Evolutionary conservation across 2,329 filamentous ascomycete genomes (phyloP).

Genomic region (Exophiala phaeomuriformis): DNA sequence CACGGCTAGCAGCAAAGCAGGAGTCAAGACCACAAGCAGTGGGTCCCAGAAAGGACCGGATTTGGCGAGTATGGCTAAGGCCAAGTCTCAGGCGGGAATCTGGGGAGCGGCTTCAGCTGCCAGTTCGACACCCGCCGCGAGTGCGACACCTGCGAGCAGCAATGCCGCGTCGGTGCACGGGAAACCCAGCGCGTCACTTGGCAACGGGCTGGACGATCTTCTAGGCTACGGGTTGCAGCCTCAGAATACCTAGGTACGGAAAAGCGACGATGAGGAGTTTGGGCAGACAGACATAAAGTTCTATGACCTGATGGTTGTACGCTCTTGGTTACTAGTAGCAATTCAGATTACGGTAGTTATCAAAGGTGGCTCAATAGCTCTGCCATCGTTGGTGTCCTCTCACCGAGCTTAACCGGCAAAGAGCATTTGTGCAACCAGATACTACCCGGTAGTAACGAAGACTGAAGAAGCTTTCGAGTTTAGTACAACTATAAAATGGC

Average conservation of each 20-base stretch:
- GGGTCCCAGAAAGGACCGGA: constrained; percentile 62
- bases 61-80: constrained; percentile 91
- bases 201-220: constrained; percentile 39
- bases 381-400: no score
- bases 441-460: no score
- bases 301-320: background rate
- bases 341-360: no score
- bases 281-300: background rate
- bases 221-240: constrained; percentile 33
- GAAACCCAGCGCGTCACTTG: constrained; percentile 33
- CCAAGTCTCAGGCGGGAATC: constrained; percentile 89
- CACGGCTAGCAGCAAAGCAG: constrained; percentile 58
- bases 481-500: no score
- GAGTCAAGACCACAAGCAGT: constrained; percentile 60
- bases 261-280: background rate
- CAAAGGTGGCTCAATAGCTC: no score
- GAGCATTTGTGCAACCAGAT: no score
- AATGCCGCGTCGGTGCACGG: constrained; percentile 26
- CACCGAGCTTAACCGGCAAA: no score
- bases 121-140: constrained; percentile 45
- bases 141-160: constrained; percentile 38
- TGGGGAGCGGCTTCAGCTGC: constrained; percentile 66
- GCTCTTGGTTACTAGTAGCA: no score
- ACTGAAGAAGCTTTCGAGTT: no score
- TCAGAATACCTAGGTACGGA: background rate